A percentile compares a stretch with the other conserved stretches of the same genome.
phyloP scores from a whole-genome alignment of 805 yeast species.

The Ogataea corticis region DNA sequence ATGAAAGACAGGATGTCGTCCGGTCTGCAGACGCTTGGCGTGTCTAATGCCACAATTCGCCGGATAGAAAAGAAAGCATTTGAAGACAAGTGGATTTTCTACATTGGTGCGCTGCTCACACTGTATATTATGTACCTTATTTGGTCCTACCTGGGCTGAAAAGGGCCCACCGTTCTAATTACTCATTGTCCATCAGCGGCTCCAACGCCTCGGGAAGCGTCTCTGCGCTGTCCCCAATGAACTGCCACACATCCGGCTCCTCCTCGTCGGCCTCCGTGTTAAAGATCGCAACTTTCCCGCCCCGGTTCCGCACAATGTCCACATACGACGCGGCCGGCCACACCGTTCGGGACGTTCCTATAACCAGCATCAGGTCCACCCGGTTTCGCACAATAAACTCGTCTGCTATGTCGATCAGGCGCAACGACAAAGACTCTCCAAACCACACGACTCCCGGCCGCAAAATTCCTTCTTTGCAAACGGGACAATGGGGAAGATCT shows the following conservation, averaged over 20 bases:
- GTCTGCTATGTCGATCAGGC: constrained; percentile 65
- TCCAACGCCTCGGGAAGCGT: constrained; percentile 66
- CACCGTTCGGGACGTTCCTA: constrained; percentile 82
- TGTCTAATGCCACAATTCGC: constrained; percentile 80
- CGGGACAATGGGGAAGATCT: constrained; percentile 76
- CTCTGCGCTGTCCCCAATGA: constrained; percentile 77
- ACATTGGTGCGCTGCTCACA: constrained; percentile 65
- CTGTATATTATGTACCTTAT: constrained; percentile 68
- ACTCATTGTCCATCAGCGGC: constrained; percentile 37
- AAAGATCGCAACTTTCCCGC: constrained; percentile 83
- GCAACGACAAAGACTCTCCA: constrained; percentile 81
- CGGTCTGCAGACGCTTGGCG: constrained; percentile 78
- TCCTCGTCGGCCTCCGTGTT: constrained; percentile 58
- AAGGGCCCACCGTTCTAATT: background rate
- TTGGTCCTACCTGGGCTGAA: constrained; percentile 59
- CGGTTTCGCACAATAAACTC: constrained; percentile 55
- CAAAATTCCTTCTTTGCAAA: constrained; percentile 62
- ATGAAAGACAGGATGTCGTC: constrained; percentile 66
- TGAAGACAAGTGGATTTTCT: constrained; percentile 86
- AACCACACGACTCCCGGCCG: constrained; percentile 95
- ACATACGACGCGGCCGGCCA: constrained; percentile 95
- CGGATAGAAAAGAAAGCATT: constrained; percentile 77
- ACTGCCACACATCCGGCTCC: constrained; percentile 58
- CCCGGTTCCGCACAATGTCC: constrained; percentile 67
- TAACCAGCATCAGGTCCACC: constrained; percentile 75